phyloP scores from a whole-genome alignment of 192 early-diverging fungal genomes.

The Rhizophlyctis rosea region DNA sequence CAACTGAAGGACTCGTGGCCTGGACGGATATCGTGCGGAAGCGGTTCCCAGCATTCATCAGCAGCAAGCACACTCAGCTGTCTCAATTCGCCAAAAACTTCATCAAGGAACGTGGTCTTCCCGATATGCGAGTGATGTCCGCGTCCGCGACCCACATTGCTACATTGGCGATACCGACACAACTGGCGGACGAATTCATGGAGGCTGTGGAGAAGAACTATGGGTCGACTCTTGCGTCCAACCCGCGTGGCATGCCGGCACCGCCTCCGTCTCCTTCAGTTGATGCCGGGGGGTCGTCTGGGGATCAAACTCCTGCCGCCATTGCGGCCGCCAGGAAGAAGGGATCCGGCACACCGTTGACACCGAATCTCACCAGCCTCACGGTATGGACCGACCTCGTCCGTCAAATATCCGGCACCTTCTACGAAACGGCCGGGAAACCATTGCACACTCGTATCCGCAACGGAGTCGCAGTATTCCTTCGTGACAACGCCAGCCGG shows the following conservation, averaged over 20 bases:
- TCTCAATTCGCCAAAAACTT: conserved; percentile 11
- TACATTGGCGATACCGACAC: conserved; percentile 1
- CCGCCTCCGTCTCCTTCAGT: not conserved
- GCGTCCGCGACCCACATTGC: conserved; percentile 10
- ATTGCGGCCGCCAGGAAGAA: not conserved
- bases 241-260: not conserved
- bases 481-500: not conserved
- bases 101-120: not conserved
- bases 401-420: not conserved
- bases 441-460: conserved; percentile 1
- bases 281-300: not conserved
- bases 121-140: conserved; percentile 7
- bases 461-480: not conserved
- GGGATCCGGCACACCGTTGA: not conserved
- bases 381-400: conserved; percentile 20
- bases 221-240: not conserved
- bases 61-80: conserved; percentile 16
- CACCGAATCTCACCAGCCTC: not conserved
- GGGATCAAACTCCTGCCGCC: not conserved
- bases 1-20: conserved; percentile 7
- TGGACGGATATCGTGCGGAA: conserved; percentile 22
- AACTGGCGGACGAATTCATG: conserved; percentile 14
- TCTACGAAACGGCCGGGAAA: conserved; percentile 3
- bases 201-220: not conserved
- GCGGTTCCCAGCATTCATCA: conserved; percentile 17